Conservation (phyloP, 75 land plant genomes). For the Pinus taeda region DNA sequence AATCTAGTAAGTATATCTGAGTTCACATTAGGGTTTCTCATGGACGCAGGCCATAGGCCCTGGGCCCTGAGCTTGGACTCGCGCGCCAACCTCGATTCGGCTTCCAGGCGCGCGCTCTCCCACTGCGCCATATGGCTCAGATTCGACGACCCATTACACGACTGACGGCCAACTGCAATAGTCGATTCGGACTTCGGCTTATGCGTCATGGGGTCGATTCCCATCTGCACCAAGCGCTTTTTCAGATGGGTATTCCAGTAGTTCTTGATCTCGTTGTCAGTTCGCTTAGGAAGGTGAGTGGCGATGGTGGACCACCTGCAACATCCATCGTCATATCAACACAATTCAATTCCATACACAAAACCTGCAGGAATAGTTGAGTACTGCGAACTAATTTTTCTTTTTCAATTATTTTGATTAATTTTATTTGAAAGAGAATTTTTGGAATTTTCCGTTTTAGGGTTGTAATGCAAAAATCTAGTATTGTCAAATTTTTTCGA, state of each 20-base stretch:
- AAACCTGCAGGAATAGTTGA: not conserved
- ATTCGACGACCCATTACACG: constrained; percentile 10
- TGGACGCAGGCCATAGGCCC: not conserved
- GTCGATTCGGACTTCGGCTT: constrained; percentile 14
- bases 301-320: constrained; percentile 48
- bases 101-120: constrained; percentile 43
- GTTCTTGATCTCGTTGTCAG: constrained; percentile 48
- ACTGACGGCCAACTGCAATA: not conserved
- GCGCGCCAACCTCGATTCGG: constrained; percentile 27
- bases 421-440: no score
- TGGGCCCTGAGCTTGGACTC: constrained; percentile 4
- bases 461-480: no score
- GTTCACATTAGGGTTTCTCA: no score
- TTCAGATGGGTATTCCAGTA: constrained; percentile 50
- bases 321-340: not conserved
- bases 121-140: constrained; percentile 40
- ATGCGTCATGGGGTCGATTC: constrained; percentile 39
- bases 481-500: no score
- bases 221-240: constrained; percentile 36
- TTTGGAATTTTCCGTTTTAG: no score
- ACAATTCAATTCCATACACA: not conserved
- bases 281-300: constrained; percentile 29
- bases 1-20: no score
- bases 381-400: no score
- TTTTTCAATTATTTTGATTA: no score